A percentile compares a stretch with the other conserved stretches of the same genome.
Conservation (phyloP, 371 early-diverging fungal genomes). For the Basidiobolus heterosporus region DNA sequence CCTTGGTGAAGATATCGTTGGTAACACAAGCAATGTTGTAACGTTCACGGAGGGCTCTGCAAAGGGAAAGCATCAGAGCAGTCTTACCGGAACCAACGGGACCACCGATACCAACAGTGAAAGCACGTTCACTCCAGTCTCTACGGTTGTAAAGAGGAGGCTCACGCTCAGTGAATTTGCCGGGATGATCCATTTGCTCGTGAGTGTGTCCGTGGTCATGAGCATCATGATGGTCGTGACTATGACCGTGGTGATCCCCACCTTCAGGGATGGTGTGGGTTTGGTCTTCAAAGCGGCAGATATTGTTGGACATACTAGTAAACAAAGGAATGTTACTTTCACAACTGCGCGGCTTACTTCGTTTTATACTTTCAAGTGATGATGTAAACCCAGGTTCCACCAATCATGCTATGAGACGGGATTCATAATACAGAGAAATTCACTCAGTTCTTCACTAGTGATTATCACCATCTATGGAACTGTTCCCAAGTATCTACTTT, state of each 20-base stretch:
- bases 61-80: constrained; percentile 80
- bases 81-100: constrained; percentile 93
- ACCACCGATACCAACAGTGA: constrained; percentile 89
- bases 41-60: constrained; percentile 54
- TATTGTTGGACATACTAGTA: constrained; percentile 2
- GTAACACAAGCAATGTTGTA: constrained; percentile 75
- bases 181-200: constrained; percentile 76
- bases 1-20: constrained; percentile 73
- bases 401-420: too few species aligned
- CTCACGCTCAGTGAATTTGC: constrained; percentile 61
- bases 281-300: constrained; percentile 16
- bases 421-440: too few species aligned
- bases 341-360: too few species aligned
- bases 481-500: too few species aligned
- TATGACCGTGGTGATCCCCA: background rate
- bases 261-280: background rate
- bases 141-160: constrained; percentile 48
- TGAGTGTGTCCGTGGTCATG: constrained; percentile 78
- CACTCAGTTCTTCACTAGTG: too few species aligned
- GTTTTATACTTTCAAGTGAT: too few species aligned
- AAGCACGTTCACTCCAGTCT: constrained; percentile 80
- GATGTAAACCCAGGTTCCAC: too few species aligned
- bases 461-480: too few species aligned
- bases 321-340: too few species aligned
- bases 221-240: constrained; percentile 19